phyloP scores from a whole-genome alignment of 169 alveolate species.

The Blepharisma undulans region DNA sequence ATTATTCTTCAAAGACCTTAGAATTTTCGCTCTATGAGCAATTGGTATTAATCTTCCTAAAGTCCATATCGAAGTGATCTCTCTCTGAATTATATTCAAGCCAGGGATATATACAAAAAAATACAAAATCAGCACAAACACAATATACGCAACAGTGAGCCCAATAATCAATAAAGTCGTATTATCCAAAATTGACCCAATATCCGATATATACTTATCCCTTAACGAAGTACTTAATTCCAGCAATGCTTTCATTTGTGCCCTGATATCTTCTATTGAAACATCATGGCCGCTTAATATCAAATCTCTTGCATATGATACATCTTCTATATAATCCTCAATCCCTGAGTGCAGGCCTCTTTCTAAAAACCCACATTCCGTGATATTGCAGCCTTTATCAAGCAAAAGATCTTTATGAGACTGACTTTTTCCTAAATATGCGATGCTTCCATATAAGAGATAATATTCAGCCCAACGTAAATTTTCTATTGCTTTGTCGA shows the following conservation, averaged over 20 bases:
- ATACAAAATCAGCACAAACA: not conserved
- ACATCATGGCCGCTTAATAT: not conserved
- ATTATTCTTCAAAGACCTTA: not conserved
- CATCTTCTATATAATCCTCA: not conserved
- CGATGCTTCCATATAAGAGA: not conserved
- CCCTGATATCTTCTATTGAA: not conserved
- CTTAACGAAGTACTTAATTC: not conserved
- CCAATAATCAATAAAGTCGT: not conserved
- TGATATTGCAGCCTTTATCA: not conserved
- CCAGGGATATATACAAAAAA: not conserved
- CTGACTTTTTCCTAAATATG: not conserved
- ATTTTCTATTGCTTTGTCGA: not conserved
- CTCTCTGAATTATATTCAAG: not conserved
- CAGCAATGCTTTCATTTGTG: not conserved
- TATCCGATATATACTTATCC: conserved; percentile 15
- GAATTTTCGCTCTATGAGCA: conserved; percentile 14
- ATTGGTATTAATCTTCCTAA: conserved; percentile 36
- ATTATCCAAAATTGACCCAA: not conserved
- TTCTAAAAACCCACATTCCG: not conserved
- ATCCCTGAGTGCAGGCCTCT: conserved; percentile 33
- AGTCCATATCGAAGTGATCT: conserved; percentile 24
- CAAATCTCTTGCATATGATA: not conserved
- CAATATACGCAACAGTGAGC: not conserved
- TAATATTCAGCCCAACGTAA: conserved; percentile 2
- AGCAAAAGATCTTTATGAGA: not conserved